These are phyloP conservation scores for Arctium minus DNA, from an alignment of 129 eudicot species.

Conservation along the genomic window DNA sequence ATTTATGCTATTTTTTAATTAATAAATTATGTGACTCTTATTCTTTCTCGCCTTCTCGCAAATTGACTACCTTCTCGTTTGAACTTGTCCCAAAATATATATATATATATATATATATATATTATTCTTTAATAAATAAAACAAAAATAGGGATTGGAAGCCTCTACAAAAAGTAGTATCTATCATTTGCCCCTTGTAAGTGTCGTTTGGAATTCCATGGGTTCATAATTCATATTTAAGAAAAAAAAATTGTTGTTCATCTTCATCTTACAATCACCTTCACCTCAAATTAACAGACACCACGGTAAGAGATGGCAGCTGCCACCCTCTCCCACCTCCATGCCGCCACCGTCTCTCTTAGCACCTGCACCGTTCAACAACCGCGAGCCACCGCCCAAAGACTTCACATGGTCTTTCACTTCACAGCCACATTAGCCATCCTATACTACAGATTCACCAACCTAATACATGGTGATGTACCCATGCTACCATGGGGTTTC, in stretches of 20 bases:
- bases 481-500: conserved; percentile 31
- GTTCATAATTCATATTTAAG: not conserved
- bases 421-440: conserved; percentile 34
- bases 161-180: conserved; percentile 12
- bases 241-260: not conserved
- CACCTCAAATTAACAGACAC: not conserved
- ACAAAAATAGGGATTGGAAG: conserved; percentile 13
- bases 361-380: conserved; percentile 48
- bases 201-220: not conserved
- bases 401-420: conserved; percentile 43
- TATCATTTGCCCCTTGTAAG: not conserved
- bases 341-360: conserved; percentile 26
- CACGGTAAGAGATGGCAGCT: not conserved
- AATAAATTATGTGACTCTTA: too few relatives aligned
- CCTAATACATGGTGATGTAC: conserved; percentile 19
- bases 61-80: too few relatives aligned
- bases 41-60: too few relatives aligned
- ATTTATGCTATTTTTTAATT: too few relatives aligned
- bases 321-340: not conserved
- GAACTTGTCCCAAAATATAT: too few relatives aligned
- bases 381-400: conserved; percentile 57
- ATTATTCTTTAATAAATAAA: not conserved
- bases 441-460: conserved; percentile 49
- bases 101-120: not conserved
- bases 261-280: not conserved